Percentiles rank a stretch among this genome's conserved stretches.
Evolutionary conservation across 495 filamentous ascomycete genomes (phyloP).

Genomic region (Astrothelium macrocarpum): DNA sequence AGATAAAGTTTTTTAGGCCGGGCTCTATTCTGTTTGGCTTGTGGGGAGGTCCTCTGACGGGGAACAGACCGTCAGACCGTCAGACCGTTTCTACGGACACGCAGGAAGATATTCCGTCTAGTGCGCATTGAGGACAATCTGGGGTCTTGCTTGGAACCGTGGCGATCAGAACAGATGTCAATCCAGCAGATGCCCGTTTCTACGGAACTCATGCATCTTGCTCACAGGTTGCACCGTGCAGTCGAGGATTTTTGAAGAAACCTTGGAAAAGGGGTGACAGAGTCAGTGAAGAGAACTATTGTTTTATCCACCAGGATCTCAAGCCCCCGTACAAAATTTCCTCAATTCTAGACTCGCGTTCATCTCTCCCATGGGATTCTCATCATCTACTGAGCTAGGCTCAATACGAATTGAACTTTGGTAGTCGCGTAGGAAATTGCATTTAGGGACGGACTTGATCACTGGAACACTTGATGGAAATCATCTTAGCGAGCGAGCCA

Average conservation of each 20-base stretch:
- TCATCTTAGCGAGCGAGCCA: background rate
- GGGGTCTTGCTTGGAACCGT: no score
- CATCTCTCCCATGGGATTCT: background rate
- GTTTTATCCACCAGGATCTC: background rate
- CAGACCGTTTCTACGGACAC: no score
- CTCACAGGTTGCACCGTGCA: background rate
- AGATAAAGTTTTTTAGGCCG: no score
- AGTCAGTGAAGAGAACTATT: background rate
- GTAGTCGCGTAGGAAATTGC: background rate
- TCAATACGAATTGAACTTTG: background rate
- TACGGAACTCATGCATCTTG: background rate
- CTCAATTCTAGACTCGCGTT: background rate
- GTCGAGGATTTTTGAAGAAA: background rate
- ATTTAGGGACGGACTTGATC: background rate
- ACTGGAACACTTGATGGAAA: background rate
- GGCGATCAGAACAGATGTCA: background rate
- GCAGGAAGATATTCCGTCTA: no score
- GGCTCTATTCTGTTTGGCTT: no score
- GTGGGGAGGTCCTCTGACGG: no score
- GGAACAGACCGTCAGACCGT: no score
- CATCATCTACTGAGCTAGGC: background rate
- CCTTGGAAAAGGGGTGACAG: background rate
- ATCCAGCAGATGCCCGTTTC: background rate
- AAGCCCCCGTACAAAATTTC: background rate
- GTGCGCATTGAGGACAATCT: no score